These are phyloP conservation scores for Taphrina confusa DNA, from an alignment of 1,139 yeast genomes.

Conservation along the genomic window DNA sequence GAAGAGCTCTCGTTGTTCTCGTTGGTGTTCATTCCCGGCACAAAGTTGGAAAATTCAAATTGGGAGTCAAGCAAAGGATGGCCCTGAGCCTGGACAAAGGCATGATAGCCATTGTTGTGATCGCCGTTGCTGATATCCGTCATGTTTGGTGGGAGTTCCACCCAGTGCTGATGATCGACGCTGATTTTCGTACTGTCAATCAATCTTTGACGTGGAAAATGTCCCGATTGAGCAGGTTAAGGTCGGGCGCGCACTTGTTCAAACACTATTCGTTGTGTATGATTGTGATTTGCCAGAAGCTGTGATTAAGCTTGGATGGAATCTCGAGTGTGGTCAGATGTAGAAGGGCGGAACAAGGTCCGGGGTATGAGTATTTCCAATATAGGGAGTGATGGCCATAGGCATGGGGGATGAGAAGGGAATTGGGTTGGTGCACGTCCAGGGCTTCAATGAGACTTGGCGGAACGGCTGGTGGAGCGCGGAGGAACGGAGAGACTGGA, in stretches of 20 bases:
- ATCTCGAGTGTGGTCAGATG: no score
- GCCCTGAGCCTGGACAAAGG: slow-evolving; percentile 3
- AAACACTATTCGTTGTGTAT: no score
- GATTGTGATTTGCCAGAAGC: no score
- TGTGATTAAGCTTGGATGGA: no score
- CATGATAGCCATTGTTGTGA: slow-evolving; percentile 2
- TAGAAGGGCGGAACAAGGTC: no score
- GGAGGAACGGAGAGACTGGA: neutral
- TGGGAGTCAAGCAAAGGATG: slow-evolving; percentile 3
- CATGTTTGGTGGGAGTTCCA: neutral
- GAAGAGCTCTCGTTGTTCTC: slow-evolving; percentile 4
- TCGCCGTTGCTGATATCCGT: slow-evolving; percentile 9
- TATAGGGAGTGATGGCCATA: neutral
- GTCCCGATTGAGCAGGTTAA: no score
- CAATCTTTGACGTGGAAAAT: no score
- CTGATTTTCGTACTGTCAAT: neutral
- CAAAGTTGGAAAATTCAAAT: neutral
- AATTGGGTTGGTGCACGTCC: neutral
- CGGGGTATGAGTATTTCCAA: neutral
- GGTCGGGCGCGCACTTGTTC: no score
- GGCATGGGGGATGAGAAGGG: neutral
- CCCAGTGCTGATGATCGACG: slow-evolving; percentile 2
- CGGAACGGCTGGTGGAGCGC: slow-evolving; percentile 3
- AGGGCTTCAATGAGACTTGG: neutral
- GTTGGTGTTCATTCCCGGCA: neutral